Evolutionary conservation across 2,329 filamentous ascomycete genomes (phyloP).

Genomic region (Exophiala spinifera): DNA sequence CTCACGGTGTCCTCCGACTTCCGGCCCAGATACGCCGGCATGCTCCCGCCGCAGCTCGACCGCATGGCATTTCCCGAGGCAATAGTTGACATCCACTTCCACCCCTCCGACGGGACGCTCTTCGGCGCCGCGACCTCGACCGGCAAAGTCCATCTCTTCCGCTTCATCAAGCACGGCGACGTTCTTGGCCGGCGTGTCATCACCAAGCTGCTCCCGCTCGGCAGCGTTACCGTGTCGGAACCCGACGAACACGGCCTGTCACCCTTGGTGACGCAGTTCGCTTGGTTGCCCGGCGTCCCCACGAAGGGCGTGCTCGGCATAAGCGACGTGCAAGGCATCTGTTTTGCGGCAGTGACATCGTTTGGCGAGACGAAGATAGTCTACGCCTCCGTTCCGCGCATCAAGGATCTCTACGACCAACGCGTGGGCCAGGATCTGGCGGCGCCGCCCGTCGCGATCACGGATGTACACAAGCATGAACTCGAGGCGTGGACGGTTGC

Average conservation of each 20-base stretch:
- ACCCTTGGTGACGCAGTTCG: slow-evolving; percentile 25
- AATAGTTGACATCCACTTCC: slow-evolving; percentile 82
- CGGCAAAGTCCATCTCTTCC: slow-evolving; percentile 64
- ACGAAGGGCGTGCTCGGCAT: slow-evolving; percentile 11
- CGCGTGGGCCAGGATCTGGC: background rate
- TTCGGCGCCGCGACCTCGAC: slow-evolving; percentile 77
- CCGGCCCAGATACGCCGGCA: slow-evolving; percentile 13
- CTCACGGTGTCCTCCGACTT: slow-evolving; percentile 14
- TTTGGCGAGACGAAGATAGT: slow-evolving; percentile 26
- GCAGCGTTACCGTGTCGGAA: slow-evolving; percentile 13
- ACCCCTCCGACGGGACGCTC: slow-evolving; percentile 53
- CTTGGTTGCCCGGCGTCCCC: slow-evolving; percentile 20
- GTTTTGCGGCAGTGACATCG: slow-evolving; percentile 40
- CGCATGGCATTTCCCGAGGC: slow-evolving; percentile 53
- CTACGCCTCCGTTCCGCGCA: slow-evolving; percentile 37
- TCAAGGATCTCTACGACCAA: slow-evolving; percentile 27
- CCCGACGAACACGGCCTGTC: slow-evolving; percentile 19
- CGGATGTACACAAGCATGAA: slow-evolving; percentile 38
- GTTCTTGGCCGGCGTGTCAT: slow-evolving; percentile 20
- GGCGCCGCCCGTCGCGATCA: slow-evolving; percentile 32
- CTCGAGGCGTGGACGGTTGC: slow-evolving; percentile 74
- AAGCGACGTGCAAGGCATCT: slow-evolving; percentile 12
- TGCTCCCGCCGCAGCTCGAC: slow-evolving; percentile 20
- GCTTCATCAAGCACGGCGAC: slow-evolving; percentile 22
- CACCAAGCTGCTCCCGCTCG: slow-evolving; percentile 43